phyloP scores from a whole-genome alignment of 148 eudicot genomes.

The Mesembryanthemum crystallinum region DNA sequence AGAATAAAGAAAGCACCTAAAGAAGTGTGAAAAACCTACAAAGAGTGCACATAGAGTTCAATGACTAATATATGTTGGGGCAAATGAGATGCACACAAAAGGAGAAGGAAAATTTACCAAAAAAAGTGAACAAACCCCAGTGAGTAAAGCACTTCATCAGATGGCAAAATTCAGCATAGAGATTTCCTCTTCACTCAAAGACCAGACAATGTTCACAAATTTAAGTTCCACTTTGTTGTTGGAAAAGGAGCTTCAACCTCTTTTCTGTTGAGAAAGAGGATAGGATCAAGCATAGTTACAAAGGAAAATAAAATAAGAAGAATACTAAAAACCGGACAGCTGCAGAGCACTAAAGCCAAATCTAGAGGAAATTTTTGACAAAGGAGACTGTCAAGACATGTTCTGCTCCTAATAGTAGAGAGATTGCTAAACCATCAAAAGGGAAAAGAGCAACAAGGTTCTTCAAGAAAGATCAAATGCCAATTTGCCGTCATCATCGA shows the following conservation, averaged over 20 bases:
- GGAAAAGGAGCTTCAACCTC: background rate
- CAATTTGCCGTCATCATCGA: background rate
- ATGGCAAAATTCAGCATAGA: background rate
- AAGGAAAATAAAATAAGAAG: background rate
- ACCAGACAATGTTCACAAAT: background rate
- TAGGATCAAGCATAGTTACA: background rate
- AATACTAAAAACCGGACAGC: background rate
- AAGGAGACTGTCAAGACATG: background rate
- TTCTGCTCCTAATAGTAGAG: background rate
- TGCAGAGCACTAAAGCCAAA: background rate
- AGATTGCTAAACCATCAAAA: background rate
- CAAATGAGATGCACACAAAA: too few species aligned
- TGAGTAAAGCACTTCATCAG: too few species aligned
- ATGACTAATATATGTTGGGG: too few species aligned
- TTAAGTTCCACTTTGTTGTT: background rate
- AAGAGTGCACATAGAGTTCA: too few species aligned
- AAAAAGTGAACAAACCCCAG: too few species aligned
- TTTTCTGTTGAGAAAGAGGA: background rate
- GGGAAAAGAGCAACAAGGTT: background rate
- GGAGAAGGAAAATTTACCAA: too few species aligned
- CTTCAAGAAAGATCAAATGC: background rate
- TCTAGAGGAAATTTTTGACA: too few species aligned
- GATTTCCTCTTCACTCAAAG: background rate
- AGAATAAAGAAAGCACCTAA: too few species aligned
- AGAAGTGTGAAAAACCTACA: too few species aligned